Percentiles rank a stretch among this genome's conserved stretches.
phyloP scores from a whole-genome alignment of 1,284 basidiomycete genomes.

The Cutaneotrichosporon daszewskae region DNA sequence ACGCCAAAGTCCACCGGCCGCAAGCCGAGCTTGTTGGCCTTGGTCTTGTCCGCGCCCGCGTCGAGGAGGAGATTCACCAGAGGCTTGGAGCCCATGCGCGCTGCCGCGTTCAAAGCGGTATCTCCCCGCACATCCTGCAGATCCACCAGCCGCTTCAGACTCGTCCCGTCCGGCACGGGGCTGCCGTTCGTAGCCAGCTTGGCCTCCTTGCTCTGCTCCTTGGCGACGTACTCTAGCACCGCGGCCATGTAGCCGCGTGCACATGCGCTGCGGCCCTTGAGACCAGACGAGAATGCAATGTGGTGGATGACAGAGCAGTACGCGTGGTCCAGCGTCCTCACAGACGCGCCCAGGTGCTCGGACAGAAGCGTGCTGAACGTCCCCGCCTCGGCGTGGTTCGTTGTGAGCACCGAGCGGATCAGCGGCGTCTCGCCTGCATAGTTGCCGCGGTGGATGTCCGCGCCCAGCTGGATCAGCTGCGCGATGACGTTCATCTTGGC shows the following conservation, averaged over 20 bases:
- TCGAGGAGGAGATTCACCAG: conserved; percentile 84
- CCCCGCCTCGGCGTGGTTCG: conserved; percentile 71
- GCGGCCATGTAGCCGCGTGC: conserved; percentile 91
- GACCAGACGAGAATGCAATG: conserved; percentile 80
- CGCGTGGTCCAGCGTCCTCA: conserved; percentile 86
- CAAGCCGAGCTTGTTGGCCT: conserved; percentile 91
- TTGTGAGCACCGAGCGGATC: conserved; percentile 84
- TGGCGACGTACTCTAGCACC: conserved; percentile 74
- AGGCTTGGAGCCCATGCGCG: conserved; percentile 83
- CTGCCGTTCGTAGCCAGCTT: neutral
- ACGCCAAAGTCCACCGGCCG: conserved; percentile 90
- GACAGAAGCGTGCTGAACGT: conserved; percentile 69
- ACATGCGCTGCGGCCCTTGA: conserved; percentile 75
- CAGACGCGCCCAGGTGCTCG: conserved; percentile 53
- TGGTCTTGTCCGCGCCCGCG: conserved; percentile 83
- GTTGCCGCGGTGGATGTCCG: conserved; percentile 84
- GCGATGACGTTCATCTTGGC: conserved; percentile 64
- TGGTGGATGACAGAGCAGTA: conserved; percentile 91
- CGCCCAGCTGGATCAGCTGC: conserved; percentile 64
- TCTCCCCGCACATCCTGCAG: conserved; percentile 95
- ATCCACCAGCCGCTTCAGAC: conserved; percentile 74
- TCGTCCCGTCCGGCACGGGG: conserved; percentile 9
- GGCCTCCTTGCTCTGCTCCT: conserved; percentile 20
- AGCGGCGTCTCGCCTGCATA: conserved; percentile 91
- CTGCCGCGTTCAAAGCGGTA: conserved; percentile 91